Conservation (phyloP, 2,329 filamentous ascomycete species). For the Rutstroemia sp. region DNA sequence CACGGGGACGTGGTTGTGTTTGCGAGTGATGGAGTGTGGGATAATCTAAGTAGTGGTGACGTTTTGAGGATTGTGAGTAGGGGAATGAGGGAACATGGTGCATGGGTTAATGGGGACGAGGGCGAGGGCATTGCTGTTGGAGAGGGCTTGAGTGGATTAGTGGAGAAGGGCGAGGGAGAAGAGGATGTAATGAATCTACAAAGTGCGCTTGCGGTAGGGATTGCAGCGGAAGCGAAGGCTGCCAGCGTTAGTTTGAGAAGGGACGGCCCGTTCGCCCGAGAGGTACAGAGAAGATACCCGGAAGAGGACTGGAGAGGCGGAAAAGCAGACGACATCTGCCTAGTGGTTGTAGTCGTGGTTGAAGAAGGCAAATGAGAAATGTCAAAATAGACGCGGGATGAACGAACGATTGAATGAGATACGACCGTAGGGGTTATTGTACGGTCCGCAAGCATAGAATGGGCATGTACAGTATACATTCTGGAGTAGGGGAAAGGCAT, state of each 20-base stretch:
- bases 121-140: constrained; percentile 56
- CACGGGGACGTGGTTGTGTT: constrained; percentile 93
- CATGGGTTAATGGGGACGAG: constrained; percentile 58
- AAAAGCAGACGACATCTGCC: constrained; percentile 94
- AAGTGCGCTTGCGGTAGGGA: constrained; percentile 67
- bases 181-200: constrained; percentile 52
- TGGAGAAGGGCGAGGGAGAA: constrained; percentile 34
- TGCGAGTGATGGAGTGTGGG: constrained; percentile 91
- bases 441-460: neutral
- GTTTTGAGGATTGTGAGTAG: constrained; percentile 72
- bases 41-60: constrained; percentile 90
- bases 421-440: neutral
- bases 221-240: constrained; percentile 75
- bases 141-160: constrained; percentile 48
- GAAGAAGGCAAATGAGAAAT: constrained; percentile 40
- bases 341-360: constrained; percentile 70
- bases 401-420: neutral
- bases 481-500: neutral
- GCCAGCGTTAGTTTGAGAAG: constrained; percentile 75
- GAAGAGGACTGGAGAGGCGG: constrained; percentile 83
- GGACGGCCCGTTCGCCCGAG: constrained; percentile 90
- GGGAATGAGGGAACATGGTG: constrained; percentile 65
- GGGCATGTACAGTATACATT: neutral
- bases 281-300: constrained; percentile 83
- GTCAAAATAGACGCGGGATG: neutral